Percentiles rank a stretch among this genome's conserved stretches.
Conservation (phyloP, 768 basidiomycete species). For the Sarcomyxa edulis region DNA sequence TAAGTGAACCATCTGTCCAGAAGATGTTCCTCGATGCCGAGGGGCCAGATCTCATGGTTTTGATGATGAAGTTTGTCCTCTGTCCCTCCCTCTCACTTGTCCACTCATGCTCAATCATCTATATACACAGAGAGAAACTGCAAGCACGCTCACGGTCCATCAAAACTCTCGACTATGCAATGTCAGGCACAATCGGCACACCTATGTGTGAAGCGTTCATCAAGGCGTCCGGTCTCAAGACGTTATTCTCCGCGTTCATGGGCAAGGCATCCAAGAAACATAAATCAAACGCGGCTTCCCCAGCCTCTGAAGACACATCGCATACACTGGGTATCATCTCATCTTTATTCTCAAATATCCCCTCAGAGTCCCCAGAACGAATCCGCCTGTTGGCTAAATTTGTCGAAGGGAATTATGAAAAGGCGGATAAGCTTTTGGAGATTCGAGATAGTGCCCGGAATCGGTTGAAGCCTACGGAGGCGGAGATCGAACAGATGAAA, state of each 20-base stretch:
- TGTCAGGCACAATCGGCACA: constrained; percentile 71
- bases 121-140: constrained; percentile 67
- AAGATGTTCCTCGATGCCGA: constrained; percentile 81
- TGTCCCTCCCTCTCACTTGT: background rate
- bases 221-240: constrained; percentile 83
- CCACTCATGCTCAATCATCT: background rate
- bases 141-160: constrained; percentile 79
- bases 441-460: constrained; percentile 66
- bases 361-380: constrained; percentile 76
- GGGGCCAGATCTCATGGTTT: constrained; percentile 95
- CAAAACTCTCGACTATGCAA: constrained; percentile 87
- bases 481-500: constrained; percentile 65
- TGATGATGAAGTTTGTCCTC: constrained; percentile 95
- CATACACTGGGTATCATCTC: constrained; percentile 87
- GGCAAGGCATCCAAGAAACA: constrained; percentile 82
- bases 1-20: constrained; percentile 78
- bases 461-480: constrained; percentile 56
- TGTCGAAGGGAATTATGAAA: constrained; percentile 89
- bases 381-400: constrained; percentile 89
- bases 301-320: constrained; percentile 74
- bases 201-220: constrained; percentile 80
- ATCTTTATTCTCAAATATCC: constrained; percentile 82
- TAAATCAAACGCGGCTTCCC: constrained; percentile 38
- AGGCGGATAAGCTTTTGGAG: constrained; percentile 90
- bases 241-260: constrained; percentile 89